Evolutionary conservation across 805 yeast genomes (phyloP), one percentile per base, ranked within the genome.

Genomic region (Maudiozyma turicensis): DNA sequence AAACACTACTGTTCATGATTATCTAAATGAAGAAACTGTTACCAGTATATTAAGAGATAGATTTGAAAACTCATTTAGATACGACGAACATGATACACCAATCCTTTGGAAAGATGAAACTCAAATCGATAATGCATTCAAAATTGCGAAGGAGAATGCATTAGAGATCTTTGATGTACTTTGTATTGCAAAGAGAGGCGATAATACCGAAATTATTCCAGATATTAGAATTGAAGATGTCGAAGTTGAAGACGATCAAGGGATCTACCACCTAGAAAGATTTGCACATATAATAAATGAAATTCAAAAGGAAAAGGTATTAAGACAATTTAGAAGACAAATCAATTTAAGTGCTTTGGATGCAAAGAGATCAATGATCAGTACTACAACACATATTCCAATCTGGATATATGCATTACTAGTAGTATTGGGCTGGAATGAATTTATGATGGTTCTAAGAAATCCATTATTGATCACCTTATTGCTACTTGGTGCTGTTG

Each of bases 401-500:
- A 72, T 81, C 54, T 93, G 84, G 72, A 79, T 93, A 50, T 89
- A 87, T 68, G 68, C 80, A 9, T 60, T 91, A 11, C 69, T 93
- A 28, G 65, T 84, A 2, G 80, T 86, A 3, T 71, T 93, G 26
- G 99, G 99, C 8, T 93, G 96, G 96, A 90, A 90, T 65, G 97
- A 93, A 72, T 83, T 93, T 56, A 77, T 89, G 84, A 84, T 93
- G 8, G 78, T 93, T 14, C 61, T 93, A 42, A 77, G 95, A 54
- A 90, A 86, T 62, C 97, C 99, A 47, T 58, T 91, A n/a, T 76
- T 85, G 56, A 80, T 90, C 54, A 72, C 85, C 6, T 63, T 89
- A 45, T 58, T 77, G 1, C 62, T 90, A 42, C 46, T 88, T 9
- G 43, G 74, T 1, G 76, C 76, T 1, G 86, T 85, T 0, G 84